Evolutionary conservation across 371 early-diverging fungal species (phyloP), one percentile per base, ranked within the genome.

Genomic region (Blastocladiella emersonii): DNA sequence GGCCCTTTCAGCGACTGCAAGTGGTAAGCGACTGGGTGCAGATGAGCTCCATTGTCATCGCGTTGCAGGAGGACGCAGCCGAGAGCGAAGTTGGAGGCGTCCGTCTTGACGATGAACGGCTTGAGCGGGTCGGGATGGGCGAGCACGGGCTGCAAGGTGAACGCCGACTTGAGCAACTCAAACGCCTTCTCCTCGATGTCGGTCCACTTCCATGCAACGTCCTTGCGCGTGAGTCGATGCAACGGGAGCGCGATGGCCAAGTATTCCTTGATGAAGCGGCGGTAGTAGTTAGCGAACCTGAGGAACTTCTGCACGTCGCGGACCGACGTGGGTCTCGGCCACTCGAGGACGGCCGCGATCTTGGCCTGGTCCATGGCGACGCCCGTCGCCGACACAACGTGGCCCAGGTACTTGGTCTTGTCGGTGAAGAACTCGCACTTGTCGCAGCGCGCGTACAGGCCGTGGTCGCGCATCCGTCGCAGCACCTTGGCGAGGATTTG

Each of bases 231-330:
- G 19, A 44, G 21, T 17, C 3, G 10, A 44, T 12, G 5, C 23
- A 73, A 44, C 27, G 79, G 73, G 19, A 19, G 3, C 10, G 19
- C 45, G 45, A 44, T 12, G 19, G 3, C 4, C 19, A 3, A 8
- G 21, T 10, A 44, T 44, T 44, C 21, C 21, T 5, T 5, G 23
- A 44, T 21, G 57, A 80, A 83, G 3, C 74, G 65, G 0, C 72
- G 69, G 68, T 80, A 79, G 64, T 70, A 84, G 27, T 78, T 78
- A 10, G 72, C 64, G 27, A 79, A 66, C 0, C 85, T 84, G 0
- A 82, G 65, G 65, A 85, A 81, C 1, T 59, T 62, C 57, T 71
- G 71, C 0, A 85, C 48, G 15, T 81, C 69, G 3, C 65, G 68
- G 0, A 71, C 67, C 27, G 44, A 55, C 0, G 4, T 62, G 0